Base-by-base conservation (phyloP, 352 stramenopile genomes). In the Poterioochromonas sp. region DNA sequence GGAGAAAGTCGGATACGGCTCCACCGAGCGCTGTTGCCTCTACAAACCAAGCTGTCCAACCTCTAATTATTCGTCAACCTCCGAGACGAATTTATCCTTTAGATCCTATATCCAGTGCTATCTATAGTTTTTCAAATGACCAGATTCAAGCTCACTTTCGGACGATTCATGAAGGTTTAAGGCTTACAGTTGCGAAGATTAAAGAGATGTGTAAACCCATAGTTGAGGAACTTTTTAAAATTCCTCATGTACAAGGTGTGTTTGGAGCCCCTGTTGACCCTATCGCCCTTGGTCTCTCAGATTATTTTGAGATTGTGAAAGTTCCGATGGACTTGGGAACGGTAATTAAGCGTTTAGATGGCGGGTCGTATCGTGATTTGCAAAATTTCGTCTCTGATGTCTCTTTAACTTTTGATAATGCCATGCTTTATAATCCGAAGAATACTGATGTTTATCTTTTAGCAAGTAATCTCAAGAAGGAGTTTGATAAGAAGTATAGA, bases 301-400 rank as follows among this genome's bases (percentile, higher is more conserved):
- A 99, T 84, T 99, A 99, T 84, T 97, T 97, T 39, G 40, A 83
- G 77, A 95, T 99, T 64, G 94, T 98, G 82, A 97, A 97, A 81
- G 92, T 91, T 65, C 95, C 95, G 0, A 99, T 99, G 95, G 95
- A 99, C 84, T 87, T 99, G 29, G 93, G 93, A 29, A 98, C 94
- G n/a, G 97, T 99, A 81, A 94, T 95, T 82, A 97, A 97, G 83
- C 87, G 91, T 0, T 80, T 98, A 39, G 94, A 98, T 79, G 94
- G 90, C 81, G 90, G 93, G 73, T 89, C 93, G 63, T 99, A 98
- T 87, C 84, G 93, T 43, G 87, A 88, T 32, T 85, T 95, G 2
- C 85, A 94, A 29, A 83, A 90, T 41, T 92, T 95, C 39, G 82
- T 89, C 43, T 83, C 53, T 0, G 86, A 95, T 84, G 83, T 93